Conservation (phyloP, 1,284 basidiomycete genomes). For the Sporisorium sorghi region DNA sequence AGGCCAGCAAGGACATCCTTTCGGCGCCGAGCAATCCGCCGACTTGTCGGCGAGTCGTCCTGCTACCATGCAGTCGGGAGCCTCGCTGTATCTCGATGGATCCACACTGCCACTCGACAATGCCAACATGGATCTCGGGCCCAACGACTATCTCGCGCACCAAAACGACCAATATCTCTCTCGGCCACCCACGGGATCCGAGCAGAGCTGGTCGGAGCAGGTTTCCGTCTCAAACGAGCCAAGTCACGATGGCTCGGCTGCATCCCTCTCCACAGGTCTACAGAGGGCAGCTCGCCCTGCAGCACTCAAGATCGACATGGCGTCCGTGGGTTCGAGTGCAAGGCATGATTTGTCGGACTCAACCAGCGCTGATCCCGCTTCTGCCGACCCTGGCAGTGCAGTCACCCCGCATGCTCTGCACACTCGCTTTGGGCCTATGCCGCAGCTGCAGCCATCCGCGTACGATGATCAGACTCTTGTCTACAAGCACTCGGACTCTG, state of each 20-base stretch:
- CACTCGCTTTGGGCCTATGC: slow-evolving; percentile 39
- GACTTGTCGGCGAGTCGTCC: slow-evolving; percentile 4
- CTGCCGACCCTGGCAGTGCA: slow-evolving; percentile 18
- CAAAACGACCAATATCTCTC: slow-evolving; percentile 22
- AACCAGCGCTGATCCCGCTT: slow-evolving; percentile 8
- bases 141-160: slow-evolving; percentile 7
- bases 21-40: background rate
- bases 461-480: slow-evolving; percentile 21
- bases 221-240: background rate
- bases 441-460: slow-evolving; percentile 36
- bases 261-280: slow-evolving; percentile 3
- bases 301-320: slow-evolving; percentile 45
- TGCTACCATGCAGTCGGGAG: background rate
- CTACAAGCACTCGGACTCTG: slow-evolving; percentile 17
- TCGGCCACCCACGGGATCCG: slow-evolving; percentile 31
- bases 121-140: slow-evolving; percentile 7
- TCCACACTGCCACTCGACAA: slow-evolving; percentile 10
- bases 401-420: slow-evolving; percentile 29
- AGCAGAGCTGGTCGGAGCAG: slow-evolving; percentile 32
- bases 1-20: background rate
- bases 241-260: slow-evolving; percentile 5
- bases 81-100: slow-evolving; percentile 17
- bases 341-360: slow-evolving; percentile 1
- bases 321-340: slow-evolving; percentile 12
- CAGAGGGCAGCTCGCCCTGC: slow-evolving; percentile 34